These are phyloP conservation scores for Penicillium alfredii DNA, from an alignment of 495 filamentous ascomycete species.

Conservation along the genomic window DNA sequence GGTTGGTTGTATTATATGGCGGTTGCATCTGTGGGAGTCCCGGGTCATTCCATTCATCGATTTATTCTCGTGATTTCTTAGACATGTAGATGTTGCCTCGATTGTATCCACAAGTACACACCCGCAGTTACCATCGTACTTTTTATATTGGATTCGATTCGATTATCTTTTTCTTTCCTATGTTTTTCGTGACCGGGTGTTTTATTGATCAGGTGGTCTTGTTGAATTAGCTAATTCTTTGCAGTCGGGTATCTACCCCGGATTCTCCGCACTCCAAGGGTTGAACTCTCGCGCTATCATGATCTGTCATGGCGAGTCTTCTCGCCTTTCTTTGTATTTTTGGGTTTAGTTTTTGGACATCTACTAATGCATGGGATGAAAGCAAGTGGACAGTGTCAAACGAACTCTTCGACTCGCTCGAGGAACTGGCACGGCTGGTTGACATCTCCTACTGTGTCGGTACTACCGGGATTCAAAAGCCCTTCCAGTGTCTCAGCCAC, in stretches of 20 bases:
- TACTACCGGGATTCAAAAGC: conserved; percentile 69
- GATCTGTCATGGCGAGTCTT: conserved; percentile 3
- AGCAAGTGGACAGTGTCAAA: conserved; percentile 41
- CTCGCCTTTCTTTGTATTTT: not conserved
- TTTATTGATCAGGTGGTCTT: no score
- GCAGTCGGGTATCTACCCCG: no score
- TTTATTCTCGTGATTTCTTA: no score
- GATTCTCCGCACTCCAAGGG: conserved; percentile 10
- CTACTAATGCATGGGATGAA: no score
- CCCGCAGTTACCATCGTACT: no score
- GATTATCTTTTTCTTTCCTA: no score
- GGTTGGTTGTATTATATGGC: conserved; percentile 2
- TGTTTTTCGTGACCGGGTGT: no score
- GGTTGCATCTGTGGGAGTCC: not conserved
- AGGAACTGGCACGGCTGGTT: conserved; percentile 79
- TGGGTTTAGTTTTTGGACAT: not conserved
- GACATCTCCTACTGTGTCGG: conserved; percentile 95
- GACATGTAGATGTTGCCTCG: no score
- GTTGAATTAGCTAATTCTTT: no score
- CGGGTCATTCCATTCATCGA: no score
- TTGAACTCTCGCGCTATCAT: conserved; percentile 4
- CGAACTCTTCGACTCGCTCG: conserved; percentile 70
- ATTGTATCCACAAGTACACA: no score
- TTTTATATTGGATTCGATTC: no score
- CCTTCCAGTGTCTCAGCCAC: conserved; percentile 78